A percentile compares a stretch with the other conserved stretches of the same genome.
phyloP scores from a whole-genome alignment of 2,329 filamentous ascomycete genomes.

The Colletotrichum sp. region DNA sequence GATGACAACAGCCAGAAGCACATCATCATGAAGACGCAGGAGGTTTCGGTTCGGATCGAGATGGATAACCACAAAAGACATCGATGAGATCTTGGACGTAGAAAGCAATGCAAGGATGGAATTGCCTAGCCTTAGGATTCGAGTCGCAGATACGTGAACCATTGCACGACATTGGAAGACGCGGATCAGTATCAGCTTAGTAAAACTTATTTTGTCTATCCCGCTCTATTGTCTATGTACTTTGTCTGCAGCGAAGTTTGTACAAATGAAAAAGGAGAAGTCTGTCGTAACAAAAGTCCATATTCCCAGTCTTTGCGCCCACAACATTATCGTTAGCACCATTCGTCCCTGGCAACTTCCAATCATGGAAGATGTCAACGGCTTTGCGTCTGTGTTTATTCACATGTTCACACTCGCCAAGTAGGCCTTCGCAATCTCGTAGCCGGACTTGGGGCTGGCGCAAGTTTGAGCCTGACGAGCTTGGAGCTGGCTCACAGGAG shows the following conservation, averaged over 20 bases:
- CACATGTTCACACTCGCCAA: neutral
- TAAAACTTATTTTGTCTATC: neutral
- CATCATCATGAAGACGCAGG: neutral
- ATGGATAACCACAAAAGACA: neutral
- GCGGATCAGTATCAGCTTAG: no score
- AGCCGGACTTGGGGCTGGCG: neutral
- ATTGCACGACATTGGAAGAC: neutral
- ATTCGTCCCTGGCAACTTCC: neutral
- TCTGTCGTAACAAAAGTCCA: rapidly evolving
- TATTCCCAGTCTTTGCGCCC: rapidly evolving
- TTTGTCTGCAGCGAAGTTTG: rapidly evolving
- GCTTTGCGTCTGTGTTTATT: neutral
- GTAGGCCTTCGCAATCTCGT: neutral
- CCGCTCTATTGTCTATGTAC: neutral
- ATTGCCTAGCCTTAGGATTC: no score
- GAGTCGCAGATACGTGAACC: no score
- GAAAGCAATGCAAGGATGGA: no score
- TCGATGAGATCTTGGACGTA: neutral
- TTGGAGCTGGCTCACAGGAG: neutral
- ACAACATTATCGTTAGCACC: neutral
- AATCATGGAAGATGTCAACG: rapidly evolving
- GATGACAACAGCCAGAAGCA: neutral
- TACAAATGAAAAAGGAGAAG: neutral
- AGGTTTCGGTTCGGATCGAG: neutral
- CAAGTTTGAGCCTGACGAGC: neutral